Evolutionary conservation across 371 early-diverging fungal species (phyloP).

Genomic region (Mucor plumbeus): DNA sequence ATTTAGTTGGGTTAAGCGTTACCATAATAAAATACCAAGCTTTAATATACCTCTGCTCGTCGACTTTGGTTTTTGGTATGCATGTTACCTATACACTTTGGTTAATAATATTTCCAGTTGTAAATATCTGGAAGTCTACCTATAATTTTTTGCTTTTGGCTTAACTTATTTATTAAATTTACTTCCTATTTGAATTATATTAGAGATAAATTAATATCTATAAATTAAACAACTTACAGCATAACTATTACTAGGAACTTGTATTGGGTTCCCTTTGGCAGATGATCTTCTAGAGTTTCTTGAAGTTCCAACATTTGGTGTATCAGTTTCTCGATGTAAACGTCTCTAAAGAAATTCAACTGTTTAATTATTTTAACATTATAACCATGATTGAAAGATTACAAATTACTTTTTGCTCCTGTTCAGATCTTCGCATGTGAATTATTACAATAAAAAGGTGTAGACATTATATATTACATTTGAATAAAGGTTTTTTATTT

Average conservation of each 20-base stretch:
- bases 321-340: constrained; percentile 5
- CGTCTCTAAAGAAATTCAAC: not conserved
- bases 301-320: constrained; percentile 3
- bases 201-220: not conserved
- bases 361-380: not conserved
- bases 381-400: not conserved
- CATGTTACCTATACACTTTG: not conserved
- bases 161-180: not conserved
- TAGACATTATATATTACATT: not conserved
- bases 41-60: not conserved
- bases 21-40: not conserved
- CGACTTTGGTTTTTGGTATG: constrained; percentile 2
- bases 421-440: constrained; percentile 8
- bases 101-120: not conserved
- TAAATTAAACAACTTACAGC: not conserved
- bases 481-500: not conserved
- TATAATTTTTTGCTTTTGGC: not conserved
- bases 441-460: not conserved
- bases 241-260: constrained; percentile 1
- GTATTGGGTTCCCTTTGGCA: not conserved
- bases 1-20: not conserved
- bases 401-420: not conserved
- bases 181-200: not conserved
- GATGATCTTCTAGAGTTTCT: not conserved
- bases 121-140: not conserved